phyloP scores from a whole-genome alignment of 768 basidiomycete genomes.

The Mycena latifolia region DNA sequence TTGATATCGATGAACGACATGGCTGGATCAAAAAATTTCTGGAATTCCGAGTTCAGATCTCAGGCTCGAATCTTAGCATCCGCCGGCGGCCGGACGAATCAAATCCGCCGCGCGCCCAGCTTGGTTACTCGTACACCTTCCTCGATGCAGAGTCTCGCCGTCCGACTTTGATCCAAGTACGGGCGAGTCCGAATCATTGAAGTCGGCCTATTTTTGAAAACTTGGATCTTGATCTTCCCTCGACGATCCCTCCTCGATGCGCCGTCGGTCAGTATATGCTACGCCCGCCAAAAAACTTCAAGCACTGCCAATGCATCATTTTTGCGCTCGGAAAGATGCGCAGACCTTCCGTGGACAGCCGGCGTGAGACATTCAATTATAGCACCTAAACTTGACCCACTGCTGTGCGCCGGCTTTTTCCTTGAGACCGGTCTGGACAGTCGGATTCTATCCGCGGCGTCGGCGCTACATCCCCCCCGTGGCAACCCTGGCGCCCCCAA shows the following conservation, averaged over 20 bases:
- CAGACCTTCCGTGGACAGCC: neutral
- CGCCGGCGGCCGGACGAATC: too few species aligned
- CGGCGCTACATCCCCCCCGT: neutral
- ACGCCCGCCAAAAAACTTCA: neutral
- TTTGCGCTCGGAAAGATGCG: constrained; percentile 28
- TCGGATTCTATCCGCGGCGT: neutral
- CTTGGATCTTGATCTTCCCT: neutral
- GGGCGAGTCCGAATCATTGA: too few species aligned
- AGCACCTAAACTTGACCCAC: neutral
- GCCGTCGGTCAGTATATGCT: too few species aligned
- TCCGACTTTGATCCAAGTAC: too few species aligned
- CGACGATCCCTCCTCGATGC: neutral
- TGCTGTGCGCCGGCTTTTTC: constrained; percentile 10
- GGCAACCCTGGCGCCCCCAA: neutral
- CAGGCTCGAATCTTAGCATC: too few species aligned
- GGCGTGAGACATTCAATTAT: constrained; percentile 2
- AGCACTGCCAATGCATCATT: neutral
- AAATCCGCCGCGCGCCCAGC: too few species aligned
- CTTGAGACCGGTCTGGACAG: neutral
- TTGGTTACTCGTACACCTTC: too few species aligned
- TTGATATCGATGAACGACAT: neutral
- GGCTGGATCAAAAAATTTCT: too few species aligned
- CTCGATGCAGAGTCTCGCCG: too few species aligned
- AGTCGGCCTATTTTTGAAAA: too few species aligned
- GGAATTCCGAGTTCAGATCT: too few species aligned